Percentiles rank a stretch among this genome's conserved stretches.
Evolutionary conservation across 2,329 filamentous ascomycete genomes (phyloP).

Genomic region (Aspergillus carbonarius): DNA sequence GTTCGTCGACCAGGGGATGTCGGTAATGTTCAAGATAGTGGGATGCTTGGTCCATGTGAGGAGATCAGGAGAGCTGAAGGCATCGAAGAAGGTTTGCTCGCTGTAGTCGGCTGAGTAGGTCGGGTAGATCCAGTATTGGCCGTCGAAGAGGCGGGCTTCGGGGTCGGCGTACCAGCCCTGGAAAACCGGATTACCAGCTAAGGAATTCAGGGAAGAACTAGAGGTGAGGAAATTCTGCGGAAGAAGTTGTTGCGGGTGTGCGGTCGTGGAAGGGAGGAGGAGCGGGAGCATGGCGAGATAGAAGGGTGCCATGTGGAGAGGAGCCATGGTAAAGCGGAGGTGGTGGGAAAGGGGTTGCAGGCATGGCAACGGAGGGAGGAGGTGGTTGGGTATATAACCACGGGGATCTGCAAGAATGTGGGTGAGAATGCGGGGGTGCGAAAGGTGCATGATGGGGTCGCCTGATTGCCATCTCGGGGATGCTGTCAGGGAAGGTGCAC

Average conservation of each 20-base stretch:
- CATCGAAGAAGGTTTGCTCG: conserved; percentile 52
- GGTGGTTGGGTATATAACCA: neutral
- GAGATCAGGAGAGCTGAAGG: conserved; percentile 52
- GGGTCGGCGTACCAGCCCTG: conserved; percentile 55
- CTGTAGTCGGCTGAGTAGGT: conserved; percentile 49
- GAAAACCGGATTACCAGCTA: conserved; percentile 47
- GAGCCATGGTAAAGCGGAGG: neutral
- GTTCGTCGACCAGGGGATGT: conserved; percentile 46
- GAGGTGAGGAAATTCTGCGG: conserved; percentile 1
- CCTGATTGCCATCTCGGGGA: neutral
- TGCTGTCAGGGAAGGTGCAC: neutral
- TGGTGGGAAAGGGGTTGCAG: neutral
- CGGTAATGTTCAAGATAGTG: conserved; percentile 42
- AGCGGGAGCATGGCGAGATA: neutral
- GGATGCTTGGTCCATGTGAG: conserved; percentile 51
- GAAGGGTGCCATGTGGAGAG: conserved; percentile 1
- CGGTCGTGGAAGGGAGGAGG: neutral
- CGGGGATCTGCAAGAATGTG: conserved; percentile 2
- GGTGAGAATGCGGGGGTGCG: conserved; percentile 6
- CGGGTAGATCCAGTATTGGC: conserved; percentile 51
- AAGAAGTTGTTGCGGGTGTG: neutral
- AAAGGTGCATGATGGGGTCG: neutral
- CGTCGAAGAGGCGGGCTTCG: conserved; percentile 49
- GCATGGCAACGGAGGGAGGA: neutral
- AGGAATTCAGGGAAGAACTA: neutral